These are phyloP conservation scores for Trichocladium antarcticum DNA, from an alignment of 495 filamentous ascomycete species.

Conservation along the genomic window DNA sequence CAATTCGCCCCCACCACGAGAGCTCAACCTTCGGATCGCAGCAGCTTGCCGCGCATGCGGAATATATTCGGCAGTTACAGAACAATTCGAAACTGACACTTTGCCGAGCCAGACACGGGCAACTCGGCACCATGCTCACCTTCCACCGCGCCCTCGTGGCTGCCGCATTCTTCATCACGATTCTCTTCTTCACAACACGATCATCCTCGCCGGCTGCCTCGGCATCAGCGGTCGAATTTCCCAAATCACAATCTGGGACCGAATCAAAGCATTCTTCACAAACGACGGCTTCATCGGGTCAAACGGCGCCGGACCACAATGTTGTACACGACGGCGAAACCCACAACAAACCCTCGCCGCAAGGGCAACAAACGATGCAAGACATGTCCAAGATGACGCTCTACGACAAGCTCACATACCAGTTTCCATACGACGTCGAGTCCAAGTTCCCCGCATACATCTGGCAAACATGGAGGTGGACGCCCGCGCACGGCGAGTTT, in stretches of 20 bases:
- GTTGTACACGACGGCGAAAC: constrained; percentile 13
- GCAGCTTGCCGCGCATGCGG: background rate
- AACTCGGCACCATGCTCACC: constrained; percentile 40
- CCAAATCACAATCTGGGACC: constrained; percentile 15
- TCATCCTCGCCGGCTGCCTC: constrained; percentile 27
- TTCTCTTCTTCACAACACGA: constrained; percentile 60
- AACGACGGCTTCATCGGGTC: constrained; percentile 12
- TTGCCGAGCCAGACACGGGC: constrained; percentile 5
- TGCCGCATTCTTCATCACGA: constrained; percentile 53
- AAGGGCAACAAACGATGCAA: constrained; percentile 38
- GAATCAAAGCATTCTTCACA: constrained; percentile 19
- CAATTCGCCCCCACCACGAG: background rate
- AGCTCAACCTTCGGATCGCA: background rate
- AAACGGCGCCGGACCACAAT: constrained; percentile 9
- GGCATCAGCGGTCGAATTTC: constrained; percentile 17
- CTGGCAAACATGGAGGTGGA: constrained; percentile 98
- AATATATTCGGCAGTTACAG: background rate
- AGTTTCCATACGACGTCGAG: constrained; percentile 85
- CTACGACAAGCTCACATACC: constrained; percentile 75
- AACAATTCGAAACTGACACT: background rate
- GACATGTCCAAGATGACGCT: constrained; percentile 54
- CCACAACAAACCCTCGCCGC: constrained; percentile 7
- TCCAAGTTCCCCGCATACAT: constrained; percentile 91
- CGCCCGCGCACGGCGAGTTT: constrained; percentile 72
- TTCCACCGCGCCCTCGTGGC: constrained; percentile 62